Evolutionary conservation across 305 asterid genomes (phyloP).

Genomic region (Salvia sclarea): DNA sequence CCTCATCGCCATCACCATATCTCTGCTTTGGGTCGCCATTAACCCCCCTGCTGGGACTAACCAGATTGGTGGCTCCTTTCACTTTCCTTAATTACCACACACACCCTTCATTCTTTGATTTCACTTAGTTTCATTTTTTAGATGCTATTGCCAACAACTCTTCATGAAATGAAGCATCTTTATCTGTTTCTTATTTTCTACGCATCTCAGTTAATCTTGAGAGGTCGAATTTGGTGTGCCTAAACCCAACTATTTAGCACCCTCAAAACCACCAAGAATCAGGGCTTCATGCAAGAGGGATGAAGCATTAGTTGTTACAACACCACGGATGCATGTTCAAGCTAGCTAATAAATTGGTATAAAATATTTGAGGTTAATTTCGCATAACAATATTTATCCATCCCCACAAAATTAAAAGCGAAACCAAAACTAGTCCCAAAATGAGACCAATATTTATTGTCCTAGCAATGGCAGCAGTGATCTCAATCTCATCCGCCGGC

Average conservation of each 20-base stretch:
- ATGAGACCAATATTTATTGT: constrained; percentile 27
- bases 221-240: not conserved
- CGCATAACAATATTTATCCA: constrained; percentile 3
- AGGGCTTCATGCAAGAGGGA: constrained; percentile 44
- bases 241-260: too few relatives aligned
- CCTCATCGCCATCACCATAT: constrained; percentile 63
- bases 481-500: constrained; percentile 30
- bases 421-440: not conserved
- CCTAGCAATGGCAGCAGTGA: constrained; percentile 16
- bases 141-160: not conserved
- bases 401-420: not conserved
- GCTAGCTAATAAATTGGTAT: too few relatives aligned
- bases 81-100: constrained; percentile 45
- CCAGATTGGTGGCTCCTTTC: constrained; percentile 71
- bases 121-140: constrained; percentile 12
- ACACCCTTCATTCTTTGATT: too few relatives aligned
- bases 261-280: not conserved
- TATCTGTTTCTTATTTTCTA: not conserved
- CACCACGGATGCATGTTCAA: constrained; percentile 52
- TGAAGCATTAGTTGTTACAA: constrained; percentile 46
- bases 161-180: not conserved
- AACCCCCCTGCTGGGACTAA: constrained; percentile 65
- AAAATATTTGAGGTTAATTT: not conserved
- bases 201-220: too few relatives aligned
- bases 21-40: constrained; percentile 74